A percentile compares a stretch with the other conserved stretches of the same genome.
phyloP scores from a whole-genome alignment of 805 yeast species.

The Yarrowia sp. region DNA sequence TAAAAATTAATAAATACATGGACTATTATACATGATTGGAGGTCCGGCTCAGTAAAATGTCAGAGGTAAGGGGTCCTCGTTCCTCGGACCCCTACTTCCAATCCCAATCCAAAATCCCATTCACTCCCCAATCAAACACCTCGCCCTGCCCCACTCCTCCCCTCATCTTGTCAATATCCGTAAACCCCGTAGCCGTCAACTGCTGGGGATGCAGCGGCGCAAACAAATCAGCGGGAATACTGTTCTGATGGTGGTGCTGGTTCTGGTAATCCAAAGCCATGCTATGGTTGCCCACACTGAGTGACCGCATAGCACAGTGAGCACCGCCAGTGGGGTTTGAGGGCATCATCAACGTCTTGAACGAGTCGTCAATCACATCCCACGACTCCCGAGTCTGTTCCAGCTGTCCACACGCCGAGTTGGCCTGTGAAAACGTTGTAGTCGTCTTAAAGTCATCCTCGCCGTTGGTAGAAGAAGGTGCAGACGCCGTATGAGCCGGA shows the following conservation, averaged over 20 bases:
- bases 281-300: slow-evolving; percentile 5
- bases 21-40: too few species aligned
- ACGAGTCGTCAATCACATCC: slow-evolving; percentile 20
- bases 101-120: slow-evolving; percentile 22
- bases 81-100: not conserved
- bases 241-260: not conserved
- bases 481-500: slow-evolving; percentile 18
- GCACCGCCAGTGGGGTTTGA: not conserved
- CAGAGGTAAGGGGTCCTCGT: too few species aligned
- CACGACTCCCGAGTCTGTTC: slow-evolving; percentile 6
- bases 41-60: too few species aligned
- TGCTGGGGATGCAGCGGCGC: slow-evolving; percentile 24
- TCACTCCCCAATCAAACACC: slow-evolving; percentile 17
- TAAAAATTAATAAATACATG: too few species aligned
- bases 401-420: slow-evolving; percentile 20
- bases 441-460: slow-evolving; percentile 19
- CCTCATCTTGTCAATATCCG: slow-evolving; percentile 19
- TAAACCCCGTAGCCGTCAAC: slow-evolving; percentile 15
- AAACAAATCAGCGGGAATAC: not conserved
- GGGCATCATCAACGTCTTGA: slow-evolving; percentile 14
- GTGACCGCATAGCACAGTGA: not conserved
- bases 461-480: slow-evolving; percentile 16
- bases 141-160: not conserved
- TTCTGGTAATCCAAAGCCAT: not conserved
- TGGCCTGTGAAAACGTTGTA: not conserved